Base-by-base conservation (phyloP, 768 basidiomycete species). In the Mycena floridula region DNA sequence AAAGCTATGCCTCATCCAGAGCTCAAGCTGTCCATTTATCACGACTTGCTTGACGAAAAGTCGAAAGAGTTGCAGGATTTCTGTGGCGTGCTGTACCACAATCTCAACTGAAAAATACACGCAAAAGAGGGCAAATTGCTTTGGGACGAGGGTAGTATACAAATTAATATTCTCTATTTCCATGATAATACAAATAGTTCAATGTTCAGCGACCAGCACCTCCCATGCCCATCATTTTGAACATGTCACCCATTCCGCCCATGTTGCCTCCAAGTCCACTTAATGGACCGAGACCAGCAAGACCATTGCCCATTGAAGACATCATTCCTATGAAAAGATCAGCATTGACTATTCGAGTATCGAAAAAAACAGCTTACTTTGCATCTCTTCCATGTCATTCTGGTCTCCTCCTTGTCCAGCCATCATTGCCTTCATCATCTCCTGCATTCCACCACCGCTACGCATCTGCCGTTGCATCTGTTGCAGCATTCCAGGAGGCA, bases 371-470 rank as follows among this genome's bases (percentile, higher is more conserved):
- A n/a, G 65, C 77, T 51, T 64, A 85, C 90, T 77, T 66, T 92
- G 89, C 89, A 94, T 91, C 62, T 95, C 91, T 48, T 89, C 87
- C 86, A 95, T 88, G 57, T 93, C 91, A 42, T 84, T 70, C 58
- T 91, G 82, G 56, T 93, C 93, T 9, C 89, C 89, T 43, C 88
- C 89, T 54, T 89, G 83, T 8, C 91, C 89, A 55, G 92, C 90
- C 88, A 96, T 93, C 89, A 97, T 93, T 22, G 87, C 84, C 60
- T 87, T 89, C 92, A 95, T 92, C 91, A 95, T 95, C 55, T 95
- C 92, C 61, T 93, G 89, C 82, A 96, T 86, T 37, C 90, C 90
- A 18, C 91, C 89, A 7, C 88, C 89, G 44, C 82, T 65, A 45
- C 85, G 72, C 59, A 89, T 68, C 57, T 89, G 85, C 42, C 81